These are phyloP conservation scores for Cryptococcus sp. DNA, from an alignment of 1,284 basidiomycete species.

Conservation along the genomic window DNA sequence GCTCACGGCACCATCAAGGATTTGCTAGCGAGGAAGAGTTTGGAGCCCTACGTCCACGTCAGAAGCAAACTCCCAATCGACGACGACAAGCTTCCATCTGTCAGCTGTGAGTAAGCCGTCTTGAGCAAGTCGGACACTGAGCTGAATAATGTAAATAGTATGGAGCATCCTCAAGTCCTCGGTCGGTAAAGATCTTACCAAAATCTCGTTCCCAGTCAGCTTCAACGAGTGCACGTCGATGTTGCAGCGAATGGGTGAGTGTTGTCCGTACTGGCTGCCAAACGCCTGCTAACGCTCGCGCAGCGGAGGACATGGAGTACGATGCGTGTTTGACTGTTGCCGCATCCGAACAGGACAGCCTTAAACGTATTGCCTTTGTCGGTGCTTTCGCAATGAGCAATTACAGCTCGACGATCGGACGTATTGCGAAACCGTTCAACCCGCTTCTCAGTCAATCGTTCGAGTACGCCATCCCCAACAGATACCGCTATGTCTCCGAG, in stretches of 20 bases:
- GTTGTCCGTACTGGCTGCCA: slow-evolving; percentile 57
- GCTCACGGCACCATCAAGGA: slow-evolving; percentile 32
- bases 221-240: slow-evolving; percentile 97
- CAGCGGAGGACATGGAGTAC: slow-evolving; percentile 93
- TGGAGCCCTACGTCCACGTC: slow-evolving; percentile 69
- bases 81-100: slow-evolving; percentile 80
- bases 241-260: slow-evolving; percentile 66
- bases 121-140: slow-evolving; percentile 2
- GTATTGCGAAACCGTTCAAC: slow-evolving; percentile 95
- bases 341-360: slow-evolving; percentile 71
- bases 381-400: slow-evolving; percentile 98
- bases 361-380: slow-evolving; percentile 86
- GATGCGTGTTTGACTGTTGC: slow-evolving; percentile 82
- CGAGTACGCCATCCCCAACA: slow-evolving; percentile 87
- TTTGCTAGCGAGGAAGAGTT: slow-evolving; percentile 60
- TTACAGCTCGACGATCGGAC: slow-evolving; percentile 92
- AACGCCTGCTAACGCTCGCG: slow-evolving; percentile 28
- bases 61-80: slow-evolving; percentile 69
- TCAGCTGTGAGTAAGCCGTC: slow-evolving; percentile 59
- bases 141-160: slow-evolving; percentile 49
- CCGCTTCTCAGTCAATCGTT: slow-evolving; percentile 77
- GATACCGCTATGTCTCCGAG: slow-evolving; percentile 90
- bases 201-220: slow-evolving; percentile 88
- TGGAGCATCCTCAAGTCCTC: slow-evolving; percentile 96
- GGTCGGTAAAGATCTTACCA: slow-evolving; percentile 96